Percentiles rank a stretch among this genome's conserved stretches.
phyloP scores from a whole-genome alignment of 1,284 basidiomycete genomes.

The Austroboletus rostrupii region DNA sequence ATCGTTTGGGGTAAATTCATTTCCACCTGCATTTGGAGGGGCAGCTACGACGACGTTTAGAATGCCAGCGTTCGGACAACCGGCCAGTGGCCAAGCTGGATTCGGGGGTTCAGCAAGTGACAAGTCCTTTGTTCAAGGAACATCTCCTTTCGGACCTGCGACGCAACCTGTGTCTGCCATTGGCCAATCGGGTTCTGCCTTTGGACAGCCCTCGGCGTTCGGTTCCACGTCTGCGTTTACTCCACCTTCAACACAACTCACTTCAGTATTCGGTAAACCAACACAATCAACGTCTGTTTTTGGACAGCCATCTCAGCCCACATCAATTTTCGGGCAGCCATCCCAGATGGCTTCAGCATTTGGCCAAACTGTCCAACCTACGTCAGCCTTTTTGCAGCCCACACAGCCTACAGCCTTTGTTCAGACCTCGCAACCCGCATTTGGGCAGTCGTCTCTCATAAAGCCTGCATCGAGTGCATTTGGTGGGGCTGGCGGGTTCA shows the following conservation, averaged over 20 bases:
- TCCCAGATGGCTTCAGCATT: slow-evolving; percentile 18
- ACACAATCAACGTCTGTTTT: slow-evolving; percentile 32
- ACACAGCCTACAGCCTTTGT: slow-evolving; percentile 33
- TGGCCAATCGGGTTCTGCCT: slow-evolving; percentile 24
- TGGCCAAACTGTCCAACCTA: slow-evolving; percentile 23
- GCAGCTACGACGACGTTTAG: slow-evolving; percentile 33
- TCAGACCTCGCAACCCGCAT: slow-evolving; percentile 35
- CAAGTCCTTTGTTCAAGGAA: slow-evolving; percentile 32
- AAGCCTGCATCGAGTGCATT: slow-evolving; percentile 32
- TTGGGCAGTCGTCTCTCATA: slow-evolving; percentile 32
- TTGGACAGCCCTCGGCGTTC: slow-evolving; percentile 42
- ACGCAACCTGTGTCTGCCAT: slow-evolving; percentile 34
- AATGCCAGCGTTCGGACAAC: slow-evolving; percentile 33
- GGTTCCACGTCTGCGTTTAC: slow-evolving; percentile 38
- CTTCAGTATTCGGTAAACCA: slow-evolving; percentile 34
- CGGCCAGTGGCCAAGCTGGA: slow-evolving; percentile 34
- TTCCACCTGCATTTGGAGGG: slow-evolving; percentile 34
- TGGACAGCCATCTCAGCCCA: slow-evolving; percentile 23
- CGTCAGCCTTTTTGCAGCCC: slow-evolving; percentile 42
- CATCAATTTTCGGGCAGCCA: background rate
- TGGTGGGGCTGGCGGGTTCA: slow-evolving; percentile 33
- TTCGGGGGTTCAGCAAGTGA: slow-evolving; percentile 26
- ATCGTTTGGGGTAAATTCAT: slow-evolving; percentile 17
- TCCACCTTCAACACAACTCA: slow-evolving; percentile 25
- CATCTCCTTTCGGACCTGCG: slow-evolving; percentile 18